These are phyloP conservation scores for Petunia hybrid DNA, from an alignment of 305 asterid species.

Conservation along the genomic window DNA sequence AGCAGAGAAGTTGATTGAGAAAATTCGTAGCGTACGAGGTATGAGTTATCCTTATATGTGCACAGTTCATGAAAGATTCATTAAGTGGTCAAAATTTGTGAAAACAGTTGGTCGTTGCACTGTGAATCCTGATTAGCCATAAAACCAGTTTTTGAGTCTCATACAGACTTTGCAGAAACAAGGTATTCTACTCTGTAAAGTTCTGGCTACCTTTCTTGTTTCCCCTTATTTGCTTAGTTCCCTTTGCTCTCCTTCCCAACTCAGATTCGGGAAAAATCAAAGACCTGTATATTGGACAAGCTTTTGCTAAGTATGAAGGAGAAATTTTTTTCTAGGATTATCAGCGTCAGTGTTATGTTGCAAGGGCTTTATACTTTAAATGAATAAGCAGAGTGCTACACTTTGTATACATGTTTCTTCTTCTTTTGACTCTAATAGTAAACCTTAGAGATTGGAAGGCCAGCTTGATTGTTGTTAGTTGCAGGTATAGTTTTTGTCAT, in stretches of 20 bases:
- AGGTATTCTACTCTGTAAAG: slow-evolving; percentile 4
- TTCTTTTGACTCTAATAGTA: background rate
- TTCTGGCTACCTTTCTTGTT: background rate
- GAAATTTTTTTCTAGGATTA: background rate
- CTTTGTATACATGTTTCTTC: slow-evolving; percentile 1
- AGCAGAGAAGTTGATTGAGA: slow-evolving; percentile 87
- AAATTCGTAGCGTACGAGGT: slow-evolving; percentile 86
- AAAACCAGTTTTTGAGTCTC: background rate
- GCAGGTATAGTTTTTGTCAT: background rate
- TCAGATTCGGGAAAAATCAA: background rate
- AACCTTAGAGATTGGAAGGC: slow-evolving; percentile 4
- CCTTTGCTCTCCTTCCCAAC: slow-evolving; percentile 14
- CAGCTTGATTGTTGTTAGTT: slow-evolving; percentile 9
- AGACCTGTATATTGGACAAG: background rate
- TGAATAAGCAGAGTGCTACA: slow-evolving; percentile 19
- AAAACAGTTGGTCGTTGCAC: slow-evolving; percentile 18
- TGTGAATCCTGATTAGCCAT: slow-evolving; percentile 8
- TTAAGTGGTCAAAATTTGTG: slow-evolving; percentile 1
- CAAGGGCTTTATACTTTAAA: background rate
- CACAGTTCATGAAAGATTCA: slow-evolving; percentile 1
- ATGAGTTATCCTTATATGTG: slow-evolving; percentile 34
- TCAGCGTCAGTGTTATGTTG: background rate
- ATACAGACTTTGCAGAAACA: background rate
- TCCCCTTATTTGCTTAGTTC: background rate
- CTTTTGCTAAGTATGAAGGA: slow-evolving; percentile 12